Evolutionary conservation across 441 rosid species (phyloP), one percentile per base, ranked within the genome.

Genomic region (Arabidopsis lyrata): DNA sequence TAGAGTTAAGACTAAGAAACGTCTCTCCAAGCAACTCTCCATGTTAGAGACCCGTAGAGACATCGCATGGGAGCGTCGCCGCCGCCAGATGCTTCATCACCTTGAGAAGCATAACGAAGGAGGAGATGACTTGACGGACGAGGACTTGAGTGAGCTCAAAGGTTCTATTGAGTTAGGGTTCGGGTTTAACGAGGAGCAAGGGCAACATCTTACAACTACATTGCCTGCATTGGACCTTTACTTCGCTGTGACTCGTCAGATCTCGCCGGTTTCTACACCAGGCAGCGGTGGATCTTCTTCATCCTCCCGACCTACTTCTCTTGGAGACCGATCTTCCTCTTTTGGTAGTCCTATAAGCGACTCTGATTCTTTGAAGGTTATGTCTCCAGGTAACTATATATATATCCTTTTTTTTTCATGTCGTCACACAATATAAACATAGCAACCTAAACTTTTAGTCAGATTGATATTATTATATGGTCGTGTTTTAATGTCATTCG

Each of bases 151-250:
- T 63, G 99, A 95, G 82, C 88, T 95, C 20, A 95, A 90, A 80
- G 99, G 98, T 4, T 88, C 96, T 75, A 93, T 95, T 49, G 99
- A 95, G 83, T 92, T 95, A 6, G 99, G 98, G 9, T 95, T 95
- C 54, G 98, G 97, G 18, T 95, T 95, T 74, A 86, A 84, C 2
- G 97, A 93, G 55, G 90, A 93, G 68, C 84, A 82, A 42, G 98
- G 97, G 0, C 95, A 91, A 78, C 70, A 76, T 56, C 79, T 95
- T 36, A 83, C 90, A 71, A 83, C 79, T 50, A 93, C 98, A 1
- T 84, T 95, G 77, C 99, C 99, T 18, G 99, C 99, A 10, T 83
- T 95, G 49, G 99, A 95, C 66, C 87, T 95, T 70, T 95, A 93
- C 70, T 93, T 95, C 6, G 98, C 97, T 0, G 96, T 95, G 0